Base-by-base conservation (phyloP, 192 early-diverging fungal species). In the Geranomyces michiganensis region DNA sequence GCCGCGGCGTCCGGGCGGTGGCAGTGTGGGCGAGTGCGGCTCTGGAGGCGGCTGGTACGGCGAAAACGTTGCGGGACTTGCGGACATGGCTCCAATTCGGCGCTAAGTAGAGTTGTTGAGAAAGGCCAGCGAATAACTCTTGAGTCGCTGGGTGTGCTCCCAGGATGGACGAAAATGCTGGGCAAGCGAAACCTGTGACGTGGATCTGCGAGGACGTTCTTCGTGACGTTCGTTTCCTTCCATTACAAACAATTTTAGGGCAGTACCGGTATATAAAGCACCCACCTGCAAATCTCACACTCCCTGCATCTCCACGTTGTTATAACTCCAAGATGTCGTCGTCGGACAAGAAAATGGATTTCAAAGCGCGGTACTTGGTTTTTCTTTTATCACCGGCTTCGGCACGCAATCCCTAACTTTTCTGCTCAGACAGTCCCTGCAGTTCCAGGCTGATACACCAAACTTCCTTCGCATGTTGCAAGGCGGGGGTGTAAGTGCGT, bases 291-390 rank as follows among this genome's bases (percentile, higher is more conserved):
- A n/a, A n/a, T n/a, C n/a, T n/a, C 36, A 3, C 36, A 10, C 5
- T 41, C 36, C 5, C 36, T 41, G 36, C 36, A 41, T 41, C 3
- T 7, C 36, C 36, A 41, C 5, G 5, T 41, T 41, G 36, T 10
- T 10, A 3, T 41, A 10, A 10, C 10, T 10, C 10, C 36, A 41
- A 41, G 10, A 41, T 41, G 36, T 41, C 36, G 36, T 3, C 3
- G 65, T 47, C 48, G 4, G 68, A 70, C 31, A 70, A 70, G 44
- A 70, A 70, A 61, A 31, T 70, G 32, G 61, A 70, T 43, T 70
- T 44, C 56, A 59, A 70, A 14, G 55, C 53, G 4, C 31, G 68
- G 68, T 70, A 60, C 14, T 49, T 53, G 10, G 6, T 13, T 9
- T 59, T 24, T 4, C 1, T 29, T 15, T 15, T 19, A 24, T 68